Conservation (phyloP, 306 rosid genomes). For the Aeschynomene evenia region DNA sequence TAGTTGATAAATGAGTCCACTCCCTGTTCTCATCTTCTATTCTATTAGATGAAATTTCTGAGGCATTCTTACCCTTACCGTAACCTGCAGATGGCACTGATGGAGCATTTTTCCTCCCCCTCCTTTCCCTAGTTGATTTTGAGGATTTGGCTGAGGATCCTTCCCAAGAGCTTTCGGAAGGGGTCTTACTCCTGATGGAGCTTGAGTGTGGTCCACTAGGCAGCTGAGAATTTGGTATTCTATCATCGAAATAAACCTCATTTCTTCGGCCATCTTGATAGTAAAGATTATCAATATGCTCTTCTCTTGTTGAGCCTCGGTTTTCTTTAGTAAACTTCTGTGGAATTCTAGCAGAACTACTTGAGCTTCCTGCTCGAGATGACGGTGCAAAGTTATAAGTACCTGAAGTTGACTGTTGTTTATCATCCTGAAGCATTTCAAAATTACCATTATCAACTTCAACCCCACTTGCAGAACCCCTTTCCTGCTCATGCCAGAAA, state of each 20-base stretch:
- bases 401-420: constrained; percentile 75
- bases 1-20: constrained; percentile 50
- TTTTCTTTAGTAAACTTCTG: constrained; percentile 61
- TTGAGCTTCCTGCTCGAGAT: constrained; percentile 47
- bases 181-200: constrained; percentile 61
- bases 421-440: constrained; percentile 75
- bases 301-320: constrained; percentile 50
- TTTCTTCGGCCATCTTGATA: constrained; percentile 71
- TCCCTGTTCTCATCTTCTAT: constrained; percentile 72
- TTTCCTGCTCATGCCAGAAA: constrained; percentile 90
- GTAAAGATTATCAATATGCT: constrained; percentile 52
- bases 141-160: constrained; percentile 72
- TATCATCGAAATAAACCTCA: constrained; percentile 70
- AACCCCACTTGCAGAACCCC: constrained; percentile 62
- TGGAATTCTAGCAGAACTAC: constrained; percentile 47
- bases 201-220: constrained; percentile 49
- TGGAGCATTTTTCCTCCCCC: constrained; percentile 48
- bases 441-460: constrained; percentile 71
- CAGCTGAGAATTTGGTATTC: constrained; percentile 51
- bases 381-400: constrained; percentile 54
- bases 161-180: constrained; percentile 94
- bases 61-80: constrained; percentile 62
- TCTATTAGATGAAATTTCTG: constrained; percentile 63
- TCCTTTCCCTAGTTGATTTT: constrained; percentile 74
- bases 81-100: constrained; percentile 47